A percentile compares a stretch with the other conserved stretches of the same genome.
phyloP scores from a whole-genome alignment of 371 early-diverging fungal genomes.

The Mortierella sp. region DNA sequence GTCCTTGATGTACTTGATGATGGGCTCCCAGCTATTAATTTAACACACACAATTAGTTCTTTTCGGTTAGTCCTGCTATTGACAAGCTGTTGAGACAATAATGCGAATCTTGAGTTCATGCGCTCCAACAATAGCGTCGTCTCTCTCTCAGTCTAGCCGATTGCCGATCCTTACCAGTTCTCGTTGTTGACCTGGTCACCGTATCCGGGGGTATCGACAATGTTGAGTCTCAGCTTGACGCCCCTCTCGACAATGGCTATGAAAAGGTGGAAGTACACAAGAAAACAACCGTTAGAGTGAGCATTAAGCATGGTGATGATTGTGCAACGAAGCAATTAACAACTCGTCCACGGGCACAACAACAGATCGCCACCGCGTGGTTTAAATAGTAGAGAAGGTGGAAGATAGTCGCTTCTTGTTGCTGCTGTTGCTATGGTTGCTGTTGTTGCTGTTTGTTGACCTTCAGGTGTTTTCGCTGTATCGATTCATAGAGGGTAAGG shows the following conservation, averaged over 20 bases:
- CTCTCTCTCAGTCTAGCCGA: neutral
- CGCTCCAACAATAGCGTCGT: neutral
- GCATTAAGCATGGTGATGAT: neutral
- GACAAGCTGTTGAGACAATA: neutral
- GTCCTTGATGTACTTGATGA: constrained; percentile 93
- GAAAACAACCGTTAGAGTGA: neutral
- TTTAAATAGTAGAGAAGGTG: neutral
- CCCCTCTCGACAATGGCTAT: constrained; percentile 88
- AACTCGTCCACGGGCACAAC: neutral
- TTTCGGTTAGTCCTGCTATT: neutral
- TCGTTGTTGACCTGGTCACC: constrained; percentile 93
- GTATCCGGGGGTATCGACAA: constrained; percentile 88
- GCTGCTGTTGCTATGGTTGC: neutral
- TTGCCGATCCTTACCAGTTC: constrained; percentile 68
- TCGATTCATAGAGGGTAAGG: neutral
- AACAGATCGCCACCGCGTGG: neutral
- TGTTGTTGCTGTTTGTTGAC: neutral
- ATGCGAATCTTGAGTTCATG: too few relatives aligned
- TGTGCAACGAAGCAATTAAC: constrained; percentile 2
- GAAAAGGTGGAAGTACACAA: neutral
- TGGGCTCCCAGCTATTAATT: constrained; percentile 85
- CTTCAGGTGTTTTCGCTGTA: neutral
- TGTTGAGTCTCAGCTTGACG: constrained; percentile 86
- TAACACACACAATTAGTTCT: constrained; percentile 5
- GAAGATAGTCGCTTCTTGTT: neutral